Conservation (phyloP, 768 basidiomycete genomes). For the Coprinopsis sp. region DNA sequence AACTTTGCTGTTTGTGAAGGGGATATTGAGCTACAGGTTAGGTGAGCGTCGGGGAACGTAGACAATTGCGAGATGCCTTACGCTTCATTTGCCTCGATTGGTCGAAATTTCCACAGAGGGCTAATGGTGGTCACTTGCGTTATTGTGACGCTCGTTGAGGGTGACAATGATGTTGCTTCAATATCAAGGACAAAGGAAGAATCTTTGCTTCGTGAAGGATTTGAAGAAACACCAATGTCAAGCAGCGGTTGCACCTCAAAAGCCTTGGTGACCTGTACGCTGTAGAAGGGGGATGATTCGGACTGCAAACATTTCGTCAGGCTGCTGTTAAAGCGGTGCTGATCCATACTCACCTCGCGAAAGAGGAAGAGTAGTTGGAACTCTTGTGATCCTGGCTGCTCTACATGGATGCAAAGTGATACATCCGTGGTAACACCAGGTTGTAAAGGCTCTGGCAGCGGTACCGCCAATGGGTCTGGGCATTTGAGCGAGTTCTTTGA, state of each 20-base stretch:
- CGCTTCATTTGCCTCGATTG: slow-evolving; percentile 34
- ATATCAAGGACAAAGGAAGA: slow-evolving; percentile 50
- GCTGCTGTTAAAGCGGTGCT: background rate
- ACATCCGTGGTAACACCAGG: slow-evolving; percentile 9
- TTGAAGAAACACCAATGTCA: slow-evolving; percentile 43
- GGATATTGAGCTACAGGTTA: slow-evolving; percentile 11
- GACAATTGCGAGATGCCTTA: slow-evolving; percentile 38
- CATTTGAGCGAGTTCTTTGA: slow-evolving; percentile 12
- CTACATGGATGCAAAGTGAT: slow-evolving; percentile 9
- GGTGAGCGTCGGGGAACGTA: slow-evolving; percentile 9
- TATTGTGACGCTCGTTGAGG: slow-evolving; percentile 39
- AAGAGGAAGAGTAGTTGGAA: slow-evolving; percentile 32
- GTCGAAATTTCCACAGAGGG: slow-evolving; percentile 57
- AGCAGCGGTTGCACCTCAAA: slow-evolving; percentile 63
- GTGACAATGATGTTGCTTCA: slow-evolving; percentile 50
- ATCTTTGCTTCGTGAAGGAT: slow-evolving; percentile 47
- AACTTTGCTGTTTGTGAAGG: slow-evolving; percentile 11
- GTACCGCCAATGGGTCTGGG: slow-evolving; percentile 9
- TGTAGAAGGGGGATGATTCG: slow-evolving; percentile 49
- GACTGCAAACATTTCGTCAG: slow-evolving; percentile 35
- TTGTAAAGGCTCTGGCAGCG: slow-evolving; percentile 4
- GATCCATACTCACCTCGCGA: slow-evolving; percentile 44
- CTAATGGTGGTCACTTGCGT: slow-evolving; percentile 63
- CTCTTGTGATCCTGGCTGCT: slow-evolving; percentile 8
- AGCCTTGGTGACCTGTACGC: slow-evolving; percentile 45